A percentile compares a stretch with the other conserved stretches of the same genome.
Conservation (phyloP, 306 rosid genomes). For the Pyrus pyrifolia region DNA sequence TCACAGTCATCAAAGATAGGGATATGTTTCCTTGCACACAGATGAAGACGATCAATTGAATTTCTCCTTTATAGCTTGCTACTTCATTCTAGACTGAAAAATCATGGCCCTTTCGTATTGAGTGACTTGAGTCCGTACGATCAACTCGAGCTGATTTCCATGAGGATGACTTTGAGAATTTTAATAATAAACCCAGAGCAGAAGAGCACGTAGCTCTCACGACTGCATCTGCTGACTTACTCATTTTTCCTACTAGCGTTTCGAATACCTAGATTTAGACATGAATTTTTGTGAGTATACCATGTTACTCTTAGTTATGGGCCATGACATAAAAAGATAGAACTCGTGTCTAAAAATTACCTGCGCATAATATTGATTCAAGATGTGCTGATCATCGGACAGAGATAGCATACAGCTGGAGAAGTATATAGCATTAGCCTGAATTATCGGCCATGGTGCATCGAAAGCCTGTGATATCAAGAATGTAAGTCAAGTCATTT, state of each 20-base stretch:
- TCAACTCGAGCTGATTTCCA: slow-evolving; percentile 51
- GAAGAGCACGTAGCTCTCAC: slow-evolving; percentile 87
- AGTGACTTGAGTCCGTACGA: slow-evolving; percentile 33
- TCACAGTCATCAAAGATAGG: not conserved
- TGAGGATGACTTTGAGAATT: slow-evolving; percentile 54
- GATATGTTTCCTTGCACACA: not conserved
- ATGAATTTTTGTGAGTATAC: slow-evolving; percentile 9
- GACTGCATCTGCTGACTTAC: slow-evolving; percentile 66
- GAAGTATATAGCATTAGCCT: slow-evolving; percentile 93
- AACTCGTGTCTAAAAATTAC: slow-evolving; percentile 29
- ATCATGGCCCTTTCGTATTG: too few relatives aligned
- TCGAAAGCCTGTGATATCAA: too few relatives aligned
- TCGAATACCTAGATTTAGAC: slow-evolving; percentile 61
- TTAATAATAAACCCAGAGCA: slow-evolving; percentile 76
- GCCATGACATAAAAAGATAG: slow-evolving; percentile 1
- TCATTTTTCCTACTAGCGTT: slow-evolving; percentile 65
- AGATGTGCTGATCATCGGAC: slow-evolving; percentile 68
- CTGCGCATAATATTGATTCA: slow-evolving; percentile 66
- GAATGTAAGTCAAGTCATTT: too few relatives aligned
- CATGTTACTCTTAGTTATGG: not conserved
- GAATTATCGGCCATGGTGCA: too few relatives aligned
- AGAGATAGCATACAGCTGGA: slow-evolving; percentile 69
- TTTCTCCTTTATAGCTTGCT: not conserved
- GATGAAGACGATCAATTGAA: not conserved
- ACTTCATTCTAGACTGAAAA: not conserved